These are phyloP conservation scores for Grosmannia serpens DNA, from an alignment of 2,329 filamentous ascomycete genomes.

Conservation along the genomic window DNA sequence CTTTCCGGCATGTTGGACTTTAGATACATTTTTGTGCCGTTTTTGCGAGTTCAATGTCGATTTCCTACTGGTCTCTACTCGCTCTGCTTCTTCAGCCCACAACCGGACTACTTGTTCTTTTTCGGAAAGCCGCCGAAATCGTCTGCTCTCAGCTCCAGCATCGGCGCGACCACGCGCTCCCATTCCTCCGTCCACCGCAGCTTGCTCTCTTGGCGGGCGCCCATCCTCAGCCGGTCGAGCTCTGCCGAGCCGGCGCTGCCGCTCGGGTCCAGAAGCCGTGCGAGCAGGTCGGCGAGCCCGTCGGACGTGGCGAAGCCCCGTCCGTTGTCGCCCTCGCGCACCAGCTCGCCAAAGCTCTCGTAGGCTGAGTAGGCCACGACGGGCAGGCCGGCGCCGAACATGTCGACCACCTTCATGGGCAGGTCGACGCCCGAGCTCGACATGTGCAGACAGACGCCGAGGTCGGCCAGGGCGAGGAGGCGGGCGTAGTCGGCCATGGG, in stretches of 20 bases:
- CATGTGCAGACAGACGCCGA: constrained; percentile 85
- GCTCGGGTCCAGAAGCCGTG: constrained; percentile 43
- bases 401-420: constrained; percentile 98
- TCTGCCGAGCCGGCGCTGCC: constrained; percentile 21
- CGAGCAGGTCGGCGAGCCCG: constrained; percentile 52
- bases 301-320: constrained; percentile 65
- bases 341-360: constrained; percentile 82
- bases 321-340: constrained; percentile 77
- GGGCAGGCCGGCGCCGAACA: constrained; percentile 91
- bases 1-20: too few relatives aligned
- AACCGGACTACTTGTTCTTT: not conserved
- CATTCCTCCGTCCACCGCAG: constrained; percentile 88
- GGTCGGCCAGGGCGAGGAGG: constrained; percentile 72
- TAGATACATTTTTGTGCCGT: too few relatives aligned
- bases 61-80: not conserved
- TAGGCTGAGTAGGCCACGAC: constrained; percentile 81
- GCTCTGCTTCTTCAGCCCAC: too few relatives aligned
- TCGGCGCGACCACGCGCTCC: constrained; percentile 66
- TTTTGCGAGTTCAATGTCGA: not conserved
- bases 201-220: constrained; percentile 62
- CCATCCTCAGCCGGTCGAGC: constrained; percentile 50
- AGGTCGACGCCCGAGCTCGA: constrained; percentile 91
- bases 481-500: constrained; percentile 72
- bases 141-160: constrained; percentile 43
- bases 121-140: constrained; percentile 4